Evolutionary conservation across 2,329 filamentous ascomycete genomes (phyloP).

Genomic region (Dactylellina parvicollis): DNA sequence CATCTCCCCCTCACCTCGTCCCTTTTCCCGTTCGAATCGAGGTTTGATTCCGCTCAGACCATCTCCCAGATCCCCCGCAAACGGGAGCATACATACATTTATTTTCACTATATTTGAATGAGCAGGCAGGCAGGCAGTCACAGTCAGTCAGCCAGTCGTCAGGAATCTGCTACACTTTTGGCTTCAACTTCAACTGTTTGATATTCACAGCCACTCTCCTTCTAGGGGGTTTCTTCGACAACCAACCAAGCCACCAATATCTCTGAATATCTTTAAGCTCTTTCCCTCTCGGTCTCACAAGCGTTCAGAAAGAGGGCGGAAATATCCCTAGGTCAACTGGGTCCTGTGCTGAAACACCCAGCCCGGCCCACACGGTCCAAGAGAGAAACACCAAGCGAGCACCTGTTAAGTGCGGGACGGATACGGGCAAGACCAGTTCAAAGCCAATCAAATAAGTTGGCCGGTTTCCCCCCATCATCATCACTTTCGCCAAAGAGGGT

Average conservation of each 20-base stretch:
- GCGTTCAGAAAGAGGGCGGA: background rate
- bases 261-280: conserved; percentile 1
- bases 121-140: background rate
- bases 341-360: conserved; percentile 39
- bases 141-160: too few species aligned
- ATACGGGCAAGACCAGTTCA: conserved; percentile 35
- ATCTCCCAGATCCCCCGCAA: conserved; percentile 18
- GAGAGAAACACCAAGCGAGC: conserved; percentile 51
- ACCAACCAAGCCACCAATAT: conserved; percentile 16
- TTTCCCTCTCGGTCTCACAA: conserved; percentile 21
- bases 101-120: background rate
- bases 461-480: conserved; percentile 14
- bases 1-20: conserved; percentile 48
- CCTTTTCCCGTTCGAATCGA: conserved; percentile 24
- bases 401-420: conserved; percentile 46
- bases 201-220: conserved; percentile 19
- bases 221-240: conserved; percentile 32
- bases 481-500: conserved; percentile 13
- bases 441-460: conserved; percentile 37
- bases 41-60: conserved; percentile 36
- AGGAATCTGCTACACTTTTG: conserved; percentile 26
- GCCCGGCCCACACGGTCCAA: conserved; percentile 43
- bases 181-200: background rate
- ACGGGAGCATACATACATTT: background rate
- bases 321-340: conserved; percentile 2